Base-by-base conservation (phyloP, 768 basidiomycete genomes). In the Tylopilus plumbeoviolaceoides region DNA sequence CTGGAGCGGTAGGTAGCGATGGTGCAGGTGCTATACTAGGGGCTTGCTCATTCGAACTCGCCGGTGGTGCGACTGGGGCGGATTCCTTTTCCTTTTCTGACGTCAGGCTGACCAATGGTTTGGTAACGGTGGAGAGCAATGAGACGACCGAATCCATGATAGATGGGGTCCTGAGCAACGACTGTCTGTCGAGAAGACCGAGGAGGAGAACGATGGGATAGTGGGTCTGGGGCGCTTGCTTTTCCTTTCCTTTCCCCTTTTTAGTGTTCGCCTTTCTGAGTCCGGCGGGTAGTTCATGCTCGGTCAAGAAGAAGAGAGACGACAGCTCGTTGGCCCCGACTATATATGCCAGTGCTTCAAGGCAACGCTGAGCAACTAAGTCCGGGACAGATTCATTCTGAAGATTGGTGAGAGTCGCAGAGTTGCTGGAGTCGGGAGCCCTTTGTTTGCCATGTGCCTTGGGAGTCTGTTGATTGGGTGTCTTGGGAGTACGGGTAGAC, bases 211-310 rank as follows among this genome's bases (percentile, higher is more conserved):
- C 92, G 50, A 99, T 85, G 6, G 95, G 95, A 67, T 88, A 97
- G 59, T 95, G 88, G 0, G 86, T 86, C 62, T 89, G 88, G 0
- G 87, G 76, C 3, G 74, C 73, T 59, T 85, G 87, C 63, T 89
- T 92, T 66, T 98, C 95, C 69, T 97, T 98, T 20, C 92, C 95
- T 70, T 97, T 98, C 9, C 93, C 94, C 70, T 97, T 97, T 71
- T 88, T 91, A 18, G 81, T 80, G 7, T 78, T 70, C 12, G 76
- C 69, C 59, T 84, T 81, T 57, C 84, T 83, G 15, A 95, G 77
- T 42, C 88, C 87, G n/a, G 77, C 78, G 7, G 89, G 86, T 31
- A 93, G 75, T 59, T 99, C 97, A 59, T 98, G 93, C 69, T 99
- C 97, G 1, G 86, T 90, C 54, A 99, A 77, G 83, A 99, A 98